phyloP scores from a whole-genome alignment of 177 flowering plant genomes.

The Tripterygium wilfordii region DNA sequence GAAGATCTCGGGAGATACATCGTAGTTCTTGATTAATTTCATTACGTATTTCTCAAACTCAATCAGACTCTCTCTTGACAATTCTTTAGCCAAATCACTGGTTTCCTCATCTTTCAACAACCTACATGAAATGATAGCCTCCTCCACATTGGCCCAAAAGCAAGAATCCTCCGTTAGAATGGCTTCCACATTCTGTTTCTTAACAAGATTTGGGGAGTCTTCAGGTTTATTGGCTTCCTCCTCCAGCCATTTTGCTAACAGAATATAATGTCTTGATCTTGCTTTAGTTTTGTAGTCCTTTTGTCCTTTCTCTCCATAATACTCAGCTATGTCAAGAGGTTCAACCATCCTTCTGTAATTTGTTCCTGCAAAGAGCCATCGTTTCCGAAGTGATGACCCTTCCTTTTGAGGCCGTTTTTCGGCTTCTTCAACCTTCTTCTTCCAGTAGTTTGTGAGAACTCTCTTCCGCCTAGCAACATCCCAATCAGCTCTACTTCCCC shows the following conservation, averaged over 20 bases:
- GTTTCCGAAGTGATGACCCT: slow-evolving; percentile 12
- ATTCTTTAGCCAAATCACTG: slow-evolving; percentile 1
- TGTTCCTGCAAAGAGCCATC: slow-evolving; percentile 35
- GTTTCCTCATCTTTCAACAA: slow-evolving; percentile 7
- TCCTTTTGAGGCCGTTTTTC: slow-evolving; percentile 32
- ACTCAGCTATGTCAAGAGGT: slow-evolving; percentile 50
- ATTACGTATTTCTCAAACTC: slow-evolving; percentile 32
- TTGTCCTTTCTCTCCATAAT: slow-evolving; percentile 13
- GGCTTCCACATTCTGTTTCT: slow-evolving; percentile 1
- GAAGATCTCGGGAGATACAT: slow-evolving; percentile 42
- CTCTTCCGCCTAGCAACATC: slow-evolving; percentile 14
- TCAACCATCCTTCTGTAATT: slow-evolving; percentile 51
- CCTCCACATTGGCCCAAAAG: slow-evolving; percentile 55
- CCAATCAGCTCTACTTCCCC: background rate
- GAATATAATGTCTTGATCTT: slow-evolving; percentile 25
- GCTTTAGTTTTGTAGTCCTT: slow-evolving; percentile 18
- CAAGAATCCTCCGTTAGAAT: slow-evolving; percentile 44
- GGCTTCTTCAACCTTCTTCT: slow-evolving; percentile 22
- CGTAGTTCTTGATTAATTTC: slow-evolving; percentile 17
- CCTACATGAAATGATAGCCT: slow-evolving; percentile 25
- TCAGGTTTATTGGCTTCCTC: slow-evolving; percentile 9
- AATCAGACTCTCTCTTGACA: slow-evolving; percentile 2
- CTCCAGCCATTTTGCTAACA: slow-evolving; percentile 36
- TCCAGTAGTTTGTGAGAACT: slow-evolving; percentile 34
- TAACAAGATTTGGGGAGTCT: background rate